These are phyloP conservation scores for Lojkania enalia DNA, from an alignment of 2,329 filamentous ascomycete genomes.

Conservation along the genomic window DNA sequence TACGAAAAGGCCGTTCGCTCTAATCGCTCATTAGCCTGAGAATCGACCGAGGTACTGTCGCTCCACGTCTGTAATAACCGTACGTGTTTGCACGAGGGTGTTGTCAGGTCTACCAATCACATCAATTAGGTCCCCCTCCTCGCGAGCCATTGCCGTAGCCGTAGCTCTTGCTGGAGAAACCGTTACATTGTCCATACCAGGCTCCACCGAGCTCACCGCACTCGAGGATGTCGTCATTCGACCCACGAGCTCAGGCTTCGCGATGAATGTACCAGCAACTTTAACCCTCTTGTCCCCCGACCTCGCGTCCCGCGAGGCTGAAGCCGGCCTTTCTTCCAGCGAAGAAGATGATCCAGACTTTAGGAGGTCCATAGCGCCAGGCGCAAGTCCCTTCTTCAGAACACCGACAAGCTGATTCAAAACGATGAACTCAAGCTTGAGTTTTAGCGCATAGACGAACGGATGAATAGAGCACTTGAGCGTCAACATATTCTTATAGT, in stretches of 20 bases:
- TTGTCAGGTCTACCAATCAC: neutral
- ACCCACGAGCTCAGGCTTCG: neutral
- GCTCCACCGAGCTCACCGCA: neutral
- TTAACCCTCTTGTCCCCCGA: no score
- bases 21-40: no score
- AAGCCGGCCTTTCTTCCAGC: no score
- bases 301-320: no score
- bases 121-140: neutral
- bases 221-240: neutral
- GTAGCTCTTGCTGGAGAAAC: neutral
- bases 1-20: no score
- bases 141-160: neutral
- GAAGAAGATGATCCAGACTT: no score
- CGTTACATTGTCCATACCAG: neutral
- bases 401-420: constrained; percentile 38
- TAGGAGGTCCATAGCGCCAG: no score
- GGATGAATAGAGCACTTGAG: constrained; percentile 29
- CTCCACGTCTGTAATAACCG: neutral
- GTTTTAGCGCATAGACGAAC: constrained; percentile 47
- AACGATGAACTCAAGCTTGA: constrained; percentile 57
- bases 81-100: neutral
- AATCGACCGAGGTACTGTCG: neutral
- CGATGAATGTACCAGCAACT: no score
- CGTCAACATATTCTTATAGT: neutral
- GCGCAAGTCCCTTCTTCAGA: constrained; percentile 11